Conservation (phyloP, 805 yeast genomes). For the Barnettozyma botsteinii region DNA sequence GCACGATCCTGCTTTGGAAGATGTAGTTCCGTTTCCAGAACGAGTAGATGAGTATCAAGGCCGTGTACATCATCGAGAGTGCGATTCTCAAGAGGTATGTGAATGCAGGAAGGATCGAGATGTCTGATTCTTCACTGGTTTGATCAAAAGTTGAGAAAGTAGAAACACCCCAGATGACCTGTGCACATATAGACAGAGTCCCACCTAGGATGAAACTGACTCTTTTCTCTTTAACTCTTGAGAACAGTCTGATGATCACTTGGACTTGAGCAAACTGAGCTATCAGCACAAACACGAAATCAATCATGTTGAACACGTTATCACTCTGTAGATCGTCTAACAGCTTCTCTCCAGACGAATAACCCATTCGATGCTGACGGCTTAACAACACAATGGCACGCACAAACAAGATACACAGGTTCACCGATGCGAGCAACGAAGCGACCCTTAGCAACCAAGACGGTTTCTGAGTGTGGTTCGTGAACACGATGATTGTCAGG, state of each 20-base stretch:
- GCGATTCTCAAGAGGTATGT: conserved; percentile 70
- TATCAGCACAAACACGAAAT: conserved; percentile 50
- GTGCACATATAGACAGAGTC: conserved; percentile 46
- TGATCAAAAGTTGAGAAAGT: conserved; percentile 35
- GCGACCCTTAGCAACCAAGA: conserved; percentile 45
- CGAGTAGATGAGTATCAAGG: conserved; percentile 51
- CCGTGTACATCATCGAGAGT: conserved; percentile 61
- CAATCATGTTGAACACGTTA: conserved; percentile 46
- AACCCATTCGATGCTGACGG: conserved; percentile 38
- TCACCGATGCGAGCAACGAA: conserved; percentile 47
- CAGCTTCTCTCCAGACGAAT: conserved; percentile 37
- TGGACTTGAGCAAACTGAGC: conserved; percentile 67
- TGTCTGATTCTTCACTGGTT: conserved; percentile 26
- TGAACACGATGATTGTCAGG: conserved; percentile 55
- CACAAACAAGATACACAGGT: conserved; percentile 45
- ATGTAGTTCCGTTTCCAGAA: conserved; percentile 48
- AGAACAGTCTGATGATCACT: conserved; percentile 60
- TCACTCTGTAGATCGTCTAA: conserved; percentile 39
- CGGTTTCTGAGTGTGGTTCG: conserved; percentile 61
- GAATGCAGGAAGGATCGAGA: conserved; percentile 65
- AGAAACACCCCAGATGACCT: conserved; percentile 65
- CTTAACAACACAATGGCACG: conserved; percentile 42
- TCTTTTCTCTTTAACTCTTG: conserved; percentile 63
- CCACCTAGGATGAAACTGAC: conserved; percentile 56
- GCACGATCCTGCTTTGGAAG: conserved; percentile 42